Evolutionary conservation across 2,329 filamentous ascomycete genomes (phyloP), one percentile per base, ranked within the genome.

Genomic region (Arthrobotrys iridis): DNA sequence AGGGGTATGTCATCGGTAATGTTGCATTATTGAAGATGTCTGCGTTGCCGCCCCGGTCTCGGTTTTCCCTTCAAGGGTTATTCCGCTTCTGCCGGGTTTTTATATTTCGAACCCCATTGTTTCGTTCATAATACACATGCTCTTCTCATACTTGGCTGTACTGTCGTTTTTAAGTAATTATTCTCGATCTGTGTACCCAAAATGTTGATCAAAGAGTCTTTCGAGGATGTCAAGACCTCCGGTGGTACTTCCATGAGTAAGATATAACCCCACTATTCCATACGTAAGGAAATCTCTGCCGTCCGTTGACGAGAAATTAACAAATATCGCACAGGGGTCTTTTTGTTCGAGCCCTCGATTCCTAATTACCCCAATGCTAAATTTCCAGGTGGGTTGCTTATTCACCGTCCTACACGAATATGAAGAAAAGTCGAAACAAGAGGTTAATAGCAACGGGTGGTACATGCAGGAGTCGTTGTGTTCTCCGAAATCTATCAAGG

Each of bases 401-500:
- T n/a, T n/a, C n/a, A 11, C 8, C 18, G 15, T 24, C 41, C 48
- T 24, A n/a, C 22, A 18, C 18, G 3, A 4, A n/a, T 37, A 13
- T n/a, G n/a, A 22, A 10, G n/a, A 4, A 11, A 37, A 24, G 11
- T 33, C 18, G 6, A 33, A 33, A 20, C 13, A 46, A 24, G 2
- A n/a, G 43, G 2, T 1, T 26, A 5, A 6, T 7, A n/a, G 7
- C 37, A 55, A 55, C 18, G 30, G 8, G 24, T 13, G 4, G 1
- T 5, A 24, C 6, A n/a, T 5, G 5, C 26, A 74, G 70, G 70
- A 8, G 91, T 97, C 3, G 90, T 92, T 11, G 86, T 97, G 67
- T 97, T 96, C 81, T 93, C 90, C 79, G 93, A 97, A 83, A 97
- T 97, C 80, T 97, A 97, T 81, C 93, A 97, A 89, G 93, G 93